Base-by-base conservation (phyloP, 2,329 filamentous ascomycete genomes). In the Epicoccum sorghinum region DNA sequence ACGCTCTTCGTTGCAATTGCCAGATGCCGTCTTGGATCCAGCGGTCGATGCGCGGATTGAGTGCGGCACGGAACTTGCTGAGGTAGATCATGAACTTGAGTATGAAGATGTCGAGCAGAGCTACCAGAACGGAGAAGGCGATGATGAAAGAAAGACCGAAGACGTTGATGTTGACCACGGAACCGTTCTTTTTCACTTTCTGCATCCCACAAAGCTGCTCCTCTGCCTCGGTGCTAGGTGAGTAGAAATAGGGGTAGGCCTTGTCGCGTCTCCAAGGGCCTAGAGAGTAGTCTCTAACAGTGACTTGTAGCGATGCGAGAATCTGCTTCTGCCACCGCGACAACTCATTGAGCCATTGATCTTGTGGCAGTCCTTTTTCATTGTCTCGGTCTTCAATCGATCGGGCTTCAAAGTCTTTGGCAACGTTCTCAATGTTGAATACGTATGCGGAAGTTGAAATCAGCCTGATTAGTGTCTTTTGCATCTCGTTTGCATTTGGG, bases 11-110 rank as follows among this genome's bases (percentile, higher is more conserved):
- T 36, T 69, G 66, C 1, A 68, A 50, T 22, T 69, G 65, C 44
- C 62, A 64, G 1, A 69, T 36, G 10, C 66, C 66, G 30, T 69
- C 65, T 48, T 68, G 64, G 13, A 67, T 60, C 66, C 66, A 68
- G 24, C 65, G 53, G 5, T 65, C 65, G 32, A 68, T 60, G 13
- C 61, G 56, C 0, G 64, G 65, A 1, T 58, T 58, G 7, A 69
- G 45, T 1, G 57, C 60, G 5, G 23, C 18, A 2, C 65, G 47
- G 18, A 64, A 66, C 7, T 33, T 45, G 4, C 27, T 45, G 4
- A 63, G 32, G 45, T 50, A 66, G 29, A 69, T 55, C 38, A 64
- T 55, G 32, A 69, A 54, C 3, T 48, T 43, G 2, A 67, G 52
- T 8, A 68, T 33, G 0, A 38, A 38, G 10, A 64, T 45, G 14